Conservation (phyloP, 2,329 filamentous ascomycete species). For the Clonostachys solani region DNA sequence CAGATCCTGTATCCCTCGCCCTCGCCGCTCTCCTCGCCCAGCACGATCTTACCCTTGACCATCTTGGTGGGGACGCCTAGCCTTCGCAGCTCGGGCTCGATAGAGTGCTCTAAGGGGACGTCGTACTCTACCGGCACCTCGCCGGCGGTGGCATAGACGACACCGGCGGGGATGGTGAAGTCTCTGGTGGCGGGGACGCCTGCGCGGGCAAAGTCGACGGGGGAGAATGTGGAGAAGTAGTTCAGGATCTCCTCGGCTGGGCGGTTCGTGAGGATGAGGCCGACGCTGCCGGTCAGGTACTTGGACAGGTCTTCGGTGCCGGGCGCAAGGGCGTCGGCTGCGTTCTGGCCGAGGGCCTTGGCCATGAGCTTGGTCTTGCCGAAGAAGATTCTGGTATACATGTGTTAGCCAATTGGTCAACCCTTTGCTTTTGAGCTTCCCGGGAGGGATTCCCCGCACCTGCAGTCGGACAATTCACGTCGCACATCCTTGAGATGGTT, state of each 20-base stretch:
- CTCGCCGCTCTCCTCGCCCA: constrained; percentile 54
- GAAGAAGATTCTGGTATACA: constrained; percentile 76
- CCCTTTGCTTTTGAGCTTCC: background rate
- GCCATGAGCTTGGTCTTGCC: constrained; percentile 99
- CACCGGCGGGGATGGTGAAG: constrained; percentile 79
- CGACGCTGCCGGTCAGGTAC: constrained; percentile 77
- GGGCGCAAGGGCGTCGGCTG: constrained; percentile 75
- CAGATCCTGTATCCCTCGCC: constrained; percentile 70
- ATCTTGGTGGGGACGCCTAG: constrained; percentile 87
- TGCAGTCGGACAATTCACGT: constrained; percentile 76
- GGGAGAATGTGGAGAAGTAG: constrained; percentile 69
- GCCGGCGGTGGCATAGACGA: constrained; percentile 75
- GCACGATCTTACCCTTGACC: constrained; percentile 80
- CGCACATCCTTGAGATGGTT: constrained; percentile 90
- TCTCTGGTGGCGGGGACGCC: constrained; percentile 70
- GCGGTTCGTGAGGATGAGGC: constrained; percentile 86
- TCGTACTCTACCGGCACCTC: constrained; percentile 79
- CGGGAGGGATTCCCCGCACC: constrained; percentile 53
- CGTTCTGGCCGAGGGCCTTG: constrained; percentile 78
- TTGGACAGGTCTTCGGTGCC: constrained; percentile 67
- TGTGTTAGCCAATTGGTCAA: background rate
- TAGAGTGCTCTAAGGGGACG: constrained; percentile 77
- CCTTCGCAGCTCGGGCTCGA: constrained; percentile 87
- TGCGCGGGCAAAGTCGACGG: constrained; percentile 87
- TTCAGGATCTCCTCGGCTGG: constrained; percentile 59